These are phyloP conservation scores for Globisporangium radiosum DNA, from an alignment of 352 stramenopile species.

Conservation along the genomic window DNA sequence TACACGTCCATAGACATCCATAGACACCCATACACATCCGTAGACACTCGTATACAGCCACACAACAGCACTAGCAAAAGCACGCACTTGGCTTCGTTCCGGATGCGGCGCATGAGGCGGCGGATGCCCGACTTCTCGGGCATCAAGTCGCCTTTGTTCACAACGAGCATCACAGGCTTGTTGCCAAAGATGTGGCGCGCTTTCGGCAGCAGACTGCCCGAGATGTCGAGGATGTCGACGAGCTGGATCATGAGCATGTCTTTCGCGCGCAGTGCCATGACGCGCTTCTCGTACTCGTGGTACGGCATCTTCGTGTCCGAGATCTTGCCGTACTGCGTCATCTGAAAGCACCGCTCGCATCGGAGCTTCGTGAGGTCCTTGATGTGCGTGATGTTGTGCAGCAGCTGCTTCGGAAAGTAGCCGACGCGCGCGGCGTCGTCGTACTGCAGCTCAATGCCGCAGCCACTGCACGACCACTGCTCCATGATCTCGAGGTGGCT, in stretches of 20 bases:
- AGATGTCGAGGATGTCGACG: constrained; percentile 91
- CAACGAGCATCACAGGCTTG: constrained; percentile 86
- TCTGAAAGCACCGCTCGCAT: constrained; percentile 86
- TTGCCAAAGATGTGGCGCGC: constrained; percentile 82
- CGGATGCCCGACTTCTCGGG: constrained; percentile 77
- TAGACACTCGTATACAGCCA: neutral
- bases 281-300: constrained; percentile 82
- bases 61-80: too few relatives aligned
- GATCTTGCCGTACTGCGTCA: constrained; percentile 85
- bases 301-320: constrained; percentile 78
- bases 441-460: constrained; percentile 75
- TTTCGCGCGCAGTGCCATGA: constrained; percentile 78
- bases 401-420: constrained; percentile 59
- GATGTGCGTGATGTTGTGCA: constrained; percentile 54
- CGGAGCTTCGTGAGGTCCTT: constrained; percentile 73
- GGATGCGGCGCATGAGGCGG: constrained; percentile 76
- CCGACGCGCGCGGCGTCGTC: constrained; percentile 52
- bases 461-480: constrained; percentile 75
- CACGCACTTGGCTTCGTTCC: constrained; percentile 61
- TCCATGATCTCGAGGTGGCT: constrained; percentile 81
- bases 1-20: neutral
- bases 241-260: constrained; percentile 90
- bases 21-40: too few relatives aligned
- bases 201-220: constrained; percentile 82
- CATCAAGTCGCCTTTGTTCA: constrained; percentile 90